These are phyloP conservation scores for Coemansia sp. DNA, from an alignment of 192 early-diverging fungal genomes.

Conservation along the genomic window DNA sequence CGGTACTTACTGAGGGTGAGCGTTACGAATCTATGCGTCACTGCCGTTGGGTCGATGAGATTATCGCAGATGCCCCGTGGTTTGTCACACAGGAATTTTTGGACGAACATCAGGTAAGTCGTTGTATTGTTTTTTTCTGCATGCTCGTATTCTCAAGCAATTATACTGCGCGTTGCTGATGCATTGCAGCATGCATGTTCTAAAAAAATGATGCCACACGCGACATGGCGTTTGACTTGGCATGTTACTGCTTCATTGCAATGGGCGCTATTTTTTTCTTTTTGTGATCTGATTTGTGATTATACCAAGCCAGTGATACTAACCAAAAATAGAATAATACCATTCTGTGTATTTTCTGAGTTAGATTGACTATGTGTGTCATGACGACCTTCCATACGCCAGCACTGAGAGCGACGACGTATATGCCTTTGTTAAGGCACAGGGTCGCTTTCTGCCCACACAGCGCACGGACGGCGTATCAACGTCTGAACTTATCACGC, in stretches of 20 bases:
- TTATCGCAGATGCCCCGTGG: conserved; percentile 77
- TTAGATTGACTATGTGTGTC: conserved; percentile 80
- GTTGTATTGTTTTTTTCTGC: conserved; percentile 7
- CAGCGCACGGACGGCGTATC: conserved; percentile 80
- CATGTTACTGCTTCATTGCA: conserved; percentile 2
- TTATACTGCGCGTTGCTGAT: conserved; percentile 2
- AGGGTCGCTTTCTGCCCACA: conserved; percentile 62
- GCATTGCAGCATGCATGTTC: not conserved
- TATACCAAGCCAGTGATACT: not conserved
- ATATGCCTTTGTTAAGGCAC: conserved; percentile 77
- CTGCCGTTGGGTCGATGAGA: conserved; percentile 84
- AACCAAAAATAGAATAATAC: not conserved
- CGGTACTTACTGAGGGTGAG: conserved; percentile 74
- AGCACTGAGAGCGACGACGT: conserved; percentile 71
- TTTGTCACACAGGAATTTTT: conserved; percentile 71
- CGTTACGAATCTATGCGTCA: conserved; percentile 77
- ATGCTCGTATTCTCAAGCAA: not conserved
- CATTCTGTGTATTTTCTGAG: not conserved
- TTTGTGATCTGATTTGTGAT: not conserved
- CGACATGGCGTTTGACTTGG: not conserved
- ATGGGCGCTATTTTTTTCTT: not conserved
- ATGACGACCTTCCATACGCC: conserved; percentile 76
- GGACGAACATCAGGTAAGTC: conserved; percentile 60
- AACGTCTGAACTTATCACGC: conserved; percentile 79
- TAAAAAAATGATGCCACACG: not conserved